Evolutionary conservation across 2,329 filamentous ascomycete genomes (phyloP), one percentile per base, ranked within the genome.

Genomic region (Cercospora nicotianae): DNA sequence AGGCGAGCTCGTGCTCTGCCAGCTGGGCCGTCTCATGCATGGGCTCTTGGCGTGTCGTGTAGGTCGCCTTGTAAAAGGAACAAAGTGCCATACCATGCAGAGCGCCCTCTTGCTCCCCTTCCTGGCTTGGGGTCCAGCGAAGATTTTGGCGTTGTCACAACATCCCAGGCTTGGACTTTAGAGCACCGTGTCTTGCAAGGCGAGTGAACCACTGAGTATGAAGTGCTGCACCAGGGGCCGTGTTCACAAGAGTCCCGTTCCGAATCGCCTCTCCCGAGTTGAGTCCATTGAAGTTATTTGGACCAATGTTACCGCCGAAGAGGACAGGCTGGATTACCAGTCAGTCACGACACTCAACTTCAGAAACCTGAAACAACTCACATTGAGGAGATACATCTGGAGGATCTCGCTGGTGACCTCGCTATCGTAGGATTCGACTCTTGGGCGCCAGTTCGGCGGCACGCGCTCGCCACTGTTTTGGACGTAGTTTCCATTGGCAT

Each of bases 341-440:
- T 36, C n/a, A 57, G 59, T 45, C 16, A 55, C 12, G 13, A n/a
- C 12, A 6, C 16, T 16, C 20, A 6, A 10, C 13, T 20, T 26
- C 9, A 28, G 18, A 28, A 12, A 26, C 4, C 16, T 13, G 33
- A 30, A 18, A n/a, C n/a, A 26, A 64, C 62, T 55, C 33, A 64
- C 62, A 18, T 67, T 67, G 23, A 51, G 31, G 20, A 79, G 69
- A 65, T 83, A 83, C 76, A 79, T 76, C 1, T 74, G 73, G 1
- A 82, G 63, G 45, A 83, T 83, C 73, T 83, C 77, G 3, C 36
- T 61, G 7, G 74, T 76, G 3, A 81, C 78, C 23, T 80, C 78
- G n/a, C 53, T 51, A 71, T 76, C 76, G 75, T 81, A 82, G 0
- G 77, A 75, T 2, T 66, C 63, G 2, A 73, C 67, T n/a, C 77